Base-by-base conservation (phyloP, 2,329 filamentous ascomycete species). In the Rutstroemia sp. region DNA sequence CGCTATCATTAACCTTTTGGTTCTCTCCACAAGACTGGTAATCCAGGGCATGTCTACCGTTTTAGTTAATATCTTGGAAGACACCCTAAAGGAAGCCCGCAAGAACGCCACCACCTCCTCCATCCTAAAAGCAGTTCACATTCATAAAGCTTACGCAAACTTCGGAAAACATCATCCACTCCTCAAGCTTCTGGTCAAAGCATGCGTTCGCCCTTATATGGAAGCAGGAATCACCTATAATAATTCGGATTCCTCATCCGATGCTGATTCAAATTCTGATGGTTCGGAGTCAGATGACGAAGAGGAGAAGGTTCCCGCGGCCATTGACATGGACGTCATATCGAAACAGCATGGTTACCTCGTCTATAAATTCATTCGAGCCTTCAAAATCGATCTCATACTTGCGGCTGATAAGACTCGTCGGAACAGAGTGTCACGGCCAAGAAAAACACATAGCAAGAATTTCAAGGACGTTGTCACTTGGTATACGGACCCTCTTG, bases 111-210 rank as follows among this genome's bases (percentile, higher is more conserved):
- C 5, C 18, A 23, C 45, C 4, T 10, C 19, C 8, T 8, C 16
- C 12, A 54, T 18, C 9, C 4, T 57, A 5, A 54, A 59, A 16
- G 45, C 18, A 5, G 9, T 14, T 4, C 57, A 61, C n/a, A 48
- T 61, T 6, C 12, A 50, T 2, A 41, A 10, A 21, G 49, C 46
- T 12, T 57, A 37, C 2, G 18, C 14, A 12, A 14, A 16, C 5
- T 23, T 54, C 6, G 25, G 23, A 4, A 19, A 25, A 2, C 34
- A 21, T 14, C 49, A 61, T 42, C 45, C 52, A 2, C 38, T 62
- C 25, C 38, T 47, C 34, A 52, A 49, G 16, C 18, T 62, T 3
- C 52, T 62, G 16, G 37, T 58, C 4, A 38, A 52, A 16, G 52
- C 59, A 16, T 38, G 48, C 1, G 37, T 58, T 5, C 18, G 37